Conservation (phyloP, 1,139 yeast species). For the Pichia sp. region DNA sequence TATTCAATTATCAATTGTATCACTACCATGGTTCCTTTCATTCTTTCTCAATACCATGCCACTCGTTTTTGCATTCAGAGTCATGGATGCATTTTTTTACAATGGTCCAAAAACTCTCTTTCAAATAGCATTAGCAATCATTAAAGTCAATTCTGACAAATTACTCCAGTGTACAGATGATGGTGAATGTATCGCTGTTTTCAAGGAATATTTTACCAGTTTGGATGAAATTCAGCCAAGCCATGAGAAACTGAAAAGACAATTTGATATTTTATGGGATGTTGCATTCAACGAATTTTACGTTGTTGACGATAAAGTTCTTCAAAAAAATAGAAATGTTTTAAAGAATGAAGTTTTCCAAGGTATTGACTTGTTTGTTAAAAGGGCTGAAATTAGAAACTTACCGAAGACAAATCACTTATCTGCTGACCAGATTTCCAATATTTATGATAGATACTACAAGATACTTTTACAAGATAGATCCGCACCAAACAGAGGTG, state of each 20-base stretch:
- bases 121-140: conserved; percentile 89
- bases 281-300: conserved; percentile 92
- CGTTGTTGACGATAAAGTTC: conserved; percentile 71
- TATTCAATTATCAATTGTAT: conserved; percentile 91
- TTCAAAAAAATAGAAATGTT: conserved; percentile 65
- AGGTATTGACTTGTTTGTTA: conserved; percentile 87
- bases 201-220: conserved; percentile 77
- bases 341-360: conserved; percentile 76
- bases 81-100: conserved; percentile 85
- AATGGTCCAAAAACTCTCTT: conserved; percentile 90
- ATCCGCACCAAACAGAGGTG: conserved; percentile 55
- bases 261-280: conserved; percentile 86
- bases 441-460: conserved; percentile 83
- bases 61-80: conserved; percentile 85
- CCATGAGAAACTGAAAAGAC: conserved; percentile 65
- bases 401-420: conserved; percentile 71
- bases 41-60: conserved; percentile 94
- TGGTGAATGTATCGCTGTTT: conserved; percentile 82
- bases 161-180: conserved; percentile 83
- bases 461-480: conserved; percentile 61
- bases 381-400: conserved; percentile 86
- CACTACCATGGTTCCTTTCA: conserved; percentile 95
- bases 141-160: conserved; percentile 84
- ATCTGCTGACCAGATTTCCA: conserved; percentile 55
- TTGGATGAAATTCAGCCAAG: conserved; percentile 72